Percentiles rank a stretch among this genome's conserved stretches.
These are phyloP conservation scores for Lodderomyces pseudojiufengensis DNA, from an alignment of 1,139 yeast species.

Conservation along the genomic window DNA sequence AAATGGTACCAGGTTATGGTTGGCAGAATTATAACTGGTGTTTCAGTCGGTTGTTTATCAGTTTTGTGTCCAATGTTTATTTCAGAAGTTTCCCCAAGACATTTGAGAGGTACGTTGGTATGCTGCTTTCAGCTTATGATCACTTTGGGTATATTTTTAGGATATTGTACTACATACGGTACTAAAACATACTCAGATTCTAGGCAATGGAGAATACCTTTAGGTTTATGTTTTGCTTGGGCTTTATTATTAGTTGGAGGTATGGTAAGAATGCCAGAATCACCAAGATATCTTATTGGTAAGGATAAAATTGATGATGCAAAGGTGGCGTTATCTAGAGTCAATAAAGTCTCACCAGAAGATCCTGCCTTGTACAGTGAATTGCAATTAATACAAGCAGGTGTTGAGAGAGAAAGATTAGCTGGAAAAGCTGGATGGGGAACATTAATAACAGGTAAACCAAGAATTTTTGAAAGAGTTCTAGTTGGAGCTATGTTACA, in stretches of 20 bases:
- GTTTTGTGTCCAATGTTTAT: constrained; percentile 66
- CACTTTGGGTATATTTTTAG: constrained; percentile 66
- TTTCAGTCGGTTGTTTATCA: constrained; percentile 68
- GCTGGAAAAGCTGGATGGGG: constrained; percentile 71
- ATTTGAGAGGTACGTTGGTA: constrained; percentile 68
- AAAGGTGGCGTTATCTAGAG: constrained; percentile 53
- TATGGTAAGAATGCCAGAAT: constrained; percentile 60
- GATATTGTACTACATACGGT: constrained; percentile 65
- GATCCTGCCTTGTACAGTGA: constrained; percentile 58
- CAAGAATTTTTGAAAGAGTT: constrained; percentile 63
- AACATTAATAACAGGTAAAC: constrained; percentile 63
- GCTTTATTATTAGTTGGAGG: constrained; percentile 51
- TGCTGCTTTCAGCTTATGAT: constrained; percentile 66
- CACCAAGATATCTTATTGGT: constrained; percentile 51
- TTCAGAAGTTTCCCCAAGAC: constrained; percentile 68
- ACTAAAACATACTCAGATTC: constrained; percentile 50
- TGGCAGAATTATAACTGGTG: constrained; percentile 67
- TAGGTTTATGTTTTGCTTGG: constrained; percentile 58
- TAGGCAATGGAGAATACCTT: constrained; percentile 63
- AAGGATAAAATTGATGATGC: constrained; percentile 39
- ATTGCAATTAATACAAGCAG: constrained; percentile 57
- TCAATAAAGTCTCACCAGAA: constrained; percentile 59
- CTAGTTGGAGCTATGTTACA: constrained; percentile 62
- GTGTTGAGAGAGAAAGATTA: constrained; percentile 57
- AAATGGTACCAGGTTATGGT: constrained; percentile 51